Conservation (phyloP, 2,329 filamentous ascomycete genomes). For the Colletotrichum sublineola region DNA sequence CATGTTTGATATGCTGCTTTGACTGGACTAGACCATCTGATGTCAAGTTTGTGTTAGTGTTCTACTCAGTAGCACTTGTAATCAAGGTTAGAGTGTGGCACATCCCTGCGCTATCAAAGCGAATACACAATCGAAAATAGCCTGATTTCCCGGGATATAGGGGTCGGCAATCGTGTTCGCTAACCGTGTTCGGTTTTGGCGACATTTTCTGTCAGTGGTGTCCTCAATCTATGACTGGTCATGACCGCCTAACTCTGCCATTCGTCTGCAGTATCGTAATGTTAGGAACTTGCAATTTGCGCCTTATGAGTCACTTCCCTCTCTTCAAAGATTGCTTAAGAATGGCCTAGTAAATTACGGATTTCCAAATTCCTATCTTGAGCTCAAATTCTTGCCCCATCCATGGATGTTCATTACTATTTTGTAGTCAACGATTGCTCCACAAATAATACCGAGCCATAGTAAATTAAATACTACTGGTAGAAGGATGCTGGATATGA, state of each 20-base stretch:
- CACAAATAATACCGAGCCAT: no score
- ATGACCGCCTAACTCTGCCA: neutral
- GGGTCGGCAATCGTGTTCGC: constrained; percentile 12
- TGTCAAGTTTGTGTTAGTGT: constrained; percentile 2
- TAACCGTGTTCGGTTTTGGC: neutral
- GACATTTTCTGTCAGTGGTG: no score
- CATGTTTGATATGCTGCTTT: neutral
- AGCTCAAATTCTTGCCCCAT: no score
- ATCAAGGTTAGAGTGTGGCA: constrained; percentile 6
- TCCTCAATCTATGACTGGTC: neutral
- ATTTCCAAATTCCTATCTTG: no score
- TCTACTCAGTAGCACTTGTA: constrained; percentile 18
- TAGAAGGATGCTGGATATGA: neutral
- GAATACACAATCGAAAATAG: constrained; percentile 7
- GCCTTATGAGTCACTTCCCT: no score
- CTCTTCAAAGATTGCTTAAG: accelerated
- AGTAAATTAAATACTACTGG: no score
- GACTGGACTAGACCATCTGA: constrained; percentile 28
- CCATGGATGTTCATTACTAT: no score
- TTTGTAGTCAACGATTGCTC: no score
- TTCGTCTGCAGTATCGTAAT: neutral
- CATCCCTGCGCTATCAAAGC: constrained; percentile 24
- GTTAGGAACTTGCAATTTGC: no score
- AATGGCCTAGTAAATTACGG: no score
- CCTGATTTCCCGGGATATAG: constrained; percentile 6